phyloP scores from a whole-genome alignment of 345 rosid species.

The Dipteronia sinensis region DNA sequence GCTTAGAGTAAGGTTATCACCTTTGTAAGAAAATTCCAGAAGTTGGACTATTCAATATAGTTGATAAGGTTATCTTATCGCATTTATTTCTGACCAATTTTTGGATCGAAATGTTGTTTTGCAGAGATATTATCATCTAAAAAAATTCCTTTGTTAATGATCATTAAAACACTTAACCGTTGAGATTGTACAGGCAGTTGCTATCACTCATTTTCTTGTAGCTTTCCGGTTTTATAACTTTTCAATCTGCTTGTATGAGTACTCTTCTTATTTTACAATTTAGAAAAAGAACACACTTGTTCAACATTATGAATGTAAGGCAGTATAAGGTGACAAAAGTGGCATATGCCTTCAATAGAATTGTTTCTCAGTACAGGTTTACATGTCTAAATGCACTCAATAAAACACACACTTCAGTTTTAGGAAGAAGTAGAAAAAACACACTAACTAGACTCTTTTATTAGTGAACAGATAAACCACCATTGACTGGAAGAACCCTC shows the following conservation, averaged over 20 bases:
- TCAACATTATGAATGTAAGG: background rate
- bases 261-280: background rate
- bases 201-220: background rate
- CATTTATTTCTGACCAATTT: background rate
- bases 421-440: background rate
- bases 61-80: constrained; percentile 18
- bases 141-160: background rate
- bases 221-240: background rate
- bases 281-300: background rate
- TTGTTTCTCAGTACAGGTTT: background rate
- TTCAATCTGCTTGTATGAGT: background rate
- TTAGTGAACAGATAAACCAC: background rate
- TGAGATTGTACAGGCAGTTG: background rate
- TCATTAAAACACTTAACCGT: background rate
- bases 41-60: constrained; percentile 9
- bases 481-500: background rate
- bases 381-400: background rate
- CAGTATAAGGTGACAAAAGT: background rate
- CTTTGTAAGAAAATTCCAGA: background rate
- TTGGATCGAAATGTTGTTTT: background rate
- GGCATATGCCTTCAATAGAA: background rate
- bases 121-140: background rate
- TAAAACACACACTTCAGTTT: background rate
- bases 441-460: constrained; percentile 2
- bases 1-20: background rate